phyloP scores from a whole-genome alignment of 768 basidiomycete genomes.

The Terana coerulea region DNA sequence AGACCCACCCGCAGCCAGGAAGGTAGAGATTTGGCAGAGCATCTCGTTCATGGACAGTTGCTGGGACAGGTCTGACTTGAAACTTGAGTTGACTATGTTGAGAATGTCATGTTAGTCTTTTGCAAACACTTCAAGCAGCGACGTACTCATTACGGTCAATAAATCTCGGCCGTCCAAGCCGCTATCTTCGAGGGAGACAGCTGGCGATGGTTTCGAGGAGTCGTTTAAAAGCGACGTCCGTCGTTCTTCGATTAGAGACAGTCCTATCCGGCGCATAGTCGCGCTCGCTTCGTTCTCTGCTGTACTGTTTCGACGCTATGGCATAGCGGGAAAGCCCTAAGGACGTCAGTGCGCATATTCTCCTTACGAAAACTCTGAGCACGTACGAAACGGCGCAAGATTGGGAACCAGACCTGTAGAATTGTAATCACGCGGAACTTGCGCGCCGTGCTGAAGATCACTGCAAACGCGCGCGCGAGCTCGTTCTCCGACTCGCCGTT shows the following conservation, averaged over 20 bases:
- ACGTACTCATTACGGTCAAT: slow-evolving; percentile 39
- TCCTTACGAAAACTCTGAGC: background rate
- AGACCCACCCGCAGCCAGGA: slow-evolving; percentile 44
- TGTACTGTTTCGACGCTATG: slow-evolving; percentile 43
- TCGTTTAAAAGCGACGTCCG: slow-evolving; percentile 33
- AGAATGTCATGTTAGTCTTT: too few relatives aligned
- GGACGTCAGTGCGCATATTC: background rate
- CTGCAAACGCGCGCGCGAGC: slow-evolving; percentile 50
- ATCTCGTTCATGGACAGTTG: slow-evolving; percentile 57
- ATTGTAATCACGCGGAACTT: slow-evolving; percentile 50
- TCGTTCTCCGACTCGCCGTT: slow-evolving; percentile 33
- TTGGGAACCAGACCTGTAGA: slow-evolving; percentile 55
- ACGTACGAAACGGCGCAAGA: slow-evolving; percentile 51
- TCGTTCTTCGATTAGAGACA: slow-evolving; percentile 49
- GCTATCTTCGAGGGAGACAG: too few relatives aligned
- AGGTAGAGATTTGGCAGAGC: slow-evolving; percentile 60
- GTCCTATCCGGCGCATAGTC: slow-evolving; percentile 52
- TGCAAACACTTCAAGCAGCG: too few relatives aligned
- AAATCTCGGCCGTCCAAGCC: slow-evolving; percentile 46
- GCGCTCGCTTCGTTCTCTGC: slow-evolving; percentile 39
- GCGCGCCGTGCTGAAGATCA: slow-evolving; percentile 51
- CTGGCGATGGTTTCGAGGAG: too few relatives aligned
- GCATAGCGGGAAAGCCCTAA: too few relatives aligned
- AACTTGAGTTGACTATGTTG: slow-evolving; percentile 61
- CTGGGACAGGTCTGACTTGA: slow-evolving; percentile 39